Evolutionary conservation across 352 stramenopile genomes (phyloP), one percentile per base, ranked within the genome.

Genomic region (Pilasporangium apinafurcum): DNA sequence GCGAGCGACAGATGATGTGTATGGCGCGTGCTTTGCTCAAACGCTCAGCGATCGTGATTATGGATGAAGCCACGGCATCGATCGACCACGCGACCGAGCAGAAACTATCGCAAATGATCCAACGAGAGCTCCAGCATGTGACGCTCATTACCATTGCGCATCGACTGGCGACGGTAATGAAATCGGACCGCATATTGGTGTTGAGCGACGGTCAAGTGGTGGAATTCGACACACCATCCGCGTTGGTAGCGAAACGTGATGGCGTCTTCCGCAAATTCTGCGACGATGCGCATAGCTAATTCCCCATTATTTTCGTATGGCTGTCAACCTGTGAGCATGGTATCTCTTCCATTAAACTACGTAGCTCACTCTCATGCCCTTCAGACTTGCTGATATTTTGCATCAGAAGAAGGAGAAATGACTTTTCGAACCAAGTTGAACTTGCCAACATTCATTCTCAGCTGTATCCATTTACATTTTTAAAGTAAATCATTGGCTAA

Each of bases 131-230:
- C 62, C 37, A 44, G 5, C 57, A 82, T 18, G 68, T 72, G 12
- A 98, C 92, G 16, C 63, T 95, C 16, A 51, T 98, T 4, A 96
- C 89, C 3, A 96, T 98, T 53, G 91, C 90, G 7, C 91, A 97
- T 55, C 56, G 89, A 8, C 58, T 97, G 5, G 77, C 92, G 35
- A 97, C 89, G 1, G 92, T 96, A 35, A 72, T 96, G 51, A 84
- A 96, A 39, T 87, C 69, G 53, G 86, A 97, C 46, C 59, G 68
- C 24, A 66, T 96, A 16, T 51, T 96, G 20, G 83, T 96, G 24
- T 54, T 97, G 39, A 72, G 94, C 37, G 61, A 88, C 50, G 88
- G 88, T 0, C 49, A 56, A 28, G 69, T 95, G 18, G 70, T 68
- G 5, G 88, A 97, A 47, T 92, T 84, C 50, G 87, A 93, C 51